Evolutionary conservation across 345 rosid genomes (phyloP), one percentile per base, ranked within the genome.

Genomic region (Salix suchowensis): DNA sequence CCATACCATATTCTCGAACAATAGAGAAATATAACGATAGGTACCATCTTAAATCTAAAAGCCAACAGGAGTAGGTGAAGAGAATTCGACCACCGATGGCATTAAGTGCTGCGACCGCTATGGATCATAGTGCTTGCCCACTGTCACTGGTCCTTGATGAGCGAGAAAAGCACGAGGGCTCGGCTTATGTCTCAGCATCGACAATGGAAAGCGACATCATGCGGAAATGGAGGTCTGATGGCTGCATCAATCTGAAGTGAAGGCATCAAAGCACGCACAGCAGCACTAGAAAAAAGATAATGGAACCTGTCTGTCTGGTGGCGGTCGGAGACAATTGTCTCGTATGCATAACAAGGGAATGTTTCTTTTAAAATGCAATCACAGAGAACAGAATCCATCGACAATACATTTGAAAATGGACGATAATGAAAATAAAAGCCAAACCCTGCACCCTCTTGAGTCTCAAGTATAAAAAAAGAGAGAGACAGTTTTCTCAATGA

Each of bases 291-390:
- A 46, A 46, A 46, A 46, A 46, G 18, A 12, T 46, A 46, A 14
- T 0, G 50, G 50, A 4, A 4, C 50, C 50, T 46, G 18, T 13
- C 50, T 46, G 50, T 46, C 18, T 11, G 18, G 4, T n/a, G 66
- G 19, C 26, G 26, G 11, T 39, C 73, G 19, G 60, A 32, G 18
- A 14, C 6, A 61, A 11, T 52, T 52, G 75, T 80, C 74, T 70
- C 76, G 60, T 75, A 14, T 73, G 42, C 72, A 72, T 54, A 58
- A 58, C 55, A 68, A 13, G 21, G 77, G 79, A 76, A 76, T 73
- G 80, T 76, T 52, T 16, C 61, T 24, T 55, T 72, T 18, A n/a
- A 23, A 50, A 23, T 67, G 68, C 34, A 55, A 46, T 58, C 10
- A 19, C 24, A 28, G 36, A 23, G 28, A 36, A 74, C 28, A 64